Base-by-base conservation (phyloP, 2,329 filamentous ascomycete genomes). In the Fusarium anguioides region DNA sequence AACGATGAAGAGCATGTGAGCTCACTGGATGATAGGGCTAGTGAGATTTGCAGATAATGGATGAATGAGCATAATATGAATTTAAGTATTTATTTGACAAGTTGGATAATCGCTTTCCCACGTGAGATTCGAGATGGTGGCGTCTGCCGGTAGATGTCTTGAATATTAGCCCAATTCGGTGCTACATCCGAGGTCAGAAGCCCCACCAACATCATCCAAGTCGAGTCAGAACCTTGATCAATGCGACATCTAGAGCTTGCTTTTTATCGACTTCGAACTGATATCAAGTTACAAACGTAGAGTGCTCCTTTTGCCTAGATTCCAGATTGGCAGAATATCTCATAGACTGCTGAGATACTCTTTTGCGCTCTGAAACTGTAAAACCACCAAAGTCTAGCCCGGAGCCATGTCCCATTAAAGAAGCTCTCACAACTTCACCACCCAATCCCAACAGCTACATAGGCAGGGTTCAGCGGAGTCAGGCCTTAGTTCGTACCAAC, bases 51-150 rank as follows among this genome's bases (percentile, higher is more conserved):
- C 3, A n/a, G 1, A 4, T 49, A 27, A 41, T 9, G 20, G 8
- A 27, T 6, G 14, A 1, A 3, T 1, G 2, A 12, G 1, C 6
- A 21, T 41, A 15, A 11, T 15, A 24, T 10, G 23, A 14, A 18
- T 1, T n/a, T 21, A 0, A 9, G 5, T 14, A 4, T n/a, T 27
- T 20, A 24, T 4, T 2, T 15, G 3, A n/a, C 0, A 14, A 9
- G 8, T 23, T 37, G 23, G 23, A 27, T 6, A 24, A 41, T 40
- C 2, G 14, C 18, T 21, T 27, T 29, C 41, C 33, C 33, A 31
- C 15, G 31, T 17, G 5, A 4, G n/a, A 17, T 27, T 1, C 10
- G 33, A n/a, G 18, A n/a, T 5, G n/a, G n/a, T n/a, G n/a, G n/a
- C n/a, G n/a, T n/a, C n/a, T n/a, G n/a, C n/a, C n/a, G n/a, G n/a